Base-by-base conservation (phyloP, 164 flowering plant species). In the Piper betle region DNA sequence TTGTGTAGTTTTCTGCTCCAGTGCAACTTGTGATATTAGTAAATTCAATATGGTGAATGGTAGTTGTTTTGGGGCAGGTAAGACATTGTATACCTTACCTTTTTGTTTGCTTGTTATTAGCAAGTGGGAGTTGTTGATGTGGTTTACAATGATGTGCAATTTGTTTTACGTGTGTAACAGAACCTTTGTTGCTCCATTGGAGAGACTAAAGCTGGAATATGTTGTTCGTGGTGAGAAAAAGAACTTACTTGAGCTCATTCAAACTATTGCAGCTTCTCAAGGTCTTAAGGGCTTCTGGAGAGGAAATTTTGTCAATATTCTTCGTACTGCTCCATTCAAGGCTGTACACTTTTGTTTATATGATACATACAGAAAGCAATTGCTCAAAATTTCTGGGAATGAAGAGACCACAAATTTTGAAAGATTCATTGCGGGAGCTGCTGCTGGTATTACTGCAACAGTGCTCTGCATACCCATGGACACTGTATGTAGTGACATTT, bases 241-340 rank as follows among this genome's bases (percentile, higher is more conserved):
- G 80, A 69, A 85, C 69, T 63, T 91, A 16, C 56, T 74, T 66
- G 91, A 84, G 66, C 83, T 91, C 41, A 70, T 88, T 55, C 73
- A 73, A 53, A 72, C 74, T 39, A 91, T 91, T 79, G 96, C 92
- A 16, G 71, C 66, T 20, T 69, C 89, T 58, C 95, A 89, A 73
- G 95, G 98, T 33, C 65, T 87, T 66, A 75, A 68, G 68, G 98
- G 98, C 54, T 92, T 92, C 67, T 87, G 98, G 98, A 92, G 81
- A 73, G 98, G 98, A 58, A 92, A 89, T 64, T 73, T 88, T 39
- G 79, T 88, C 60, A 88, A 92, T 68, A 84, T 92, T 73, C 95
- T 92, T 20, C 87, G 92, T 4, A 88, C 96, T 11, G 98, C 98
- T 67, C 98, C 96, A 66, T 91, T 91, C 68, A 88, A 88, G 74